These are phyloP conservation scores for Vigna mungo DNA, from an alignment of 306 rosid species.

Conservation along the genomic window DNA sequence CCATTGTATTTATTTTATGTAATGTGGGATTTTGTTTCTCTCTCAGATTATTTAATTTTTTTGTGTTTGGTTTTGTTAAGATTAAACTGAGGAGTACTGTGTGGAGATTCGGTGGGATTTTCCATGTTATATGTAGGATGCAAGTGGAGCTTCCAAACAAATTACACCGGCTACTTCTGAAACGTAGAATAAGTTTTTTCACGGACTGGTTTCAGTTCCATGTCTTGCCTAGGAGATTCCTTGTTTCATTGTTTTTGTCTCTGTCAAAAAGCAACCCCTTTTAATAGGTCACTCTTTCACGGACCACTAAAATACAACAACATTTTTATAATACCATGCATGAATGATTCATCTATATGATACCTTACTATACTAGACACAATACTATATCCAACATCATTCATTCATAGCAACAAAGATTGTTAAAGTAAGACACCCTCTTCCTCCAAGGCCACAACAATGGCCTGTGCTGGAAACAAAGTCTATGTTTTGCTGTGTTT, in stretches of 20 bases:
- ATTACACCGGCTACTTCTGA: neutral
- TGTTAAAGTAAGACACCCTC: neutral
- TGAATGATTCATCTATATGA: neutral
- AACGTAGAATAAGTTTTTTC: constrained; percentile 40
- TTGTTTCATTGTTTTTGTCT: constrained; percentile 11
- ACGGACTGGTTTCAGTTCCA: constrained; percentile 54
- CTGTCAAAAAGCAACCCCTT: constrained; percentile 33
- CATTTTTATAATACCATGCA: neutral
- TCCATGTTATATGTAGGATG: neutral
- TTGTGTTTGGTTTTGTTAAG: neutral
- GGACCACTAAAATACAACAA: constrained; percentile 54
- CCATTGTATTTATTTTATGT: too few species aligned
- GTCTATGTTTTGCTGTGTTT: constrained; percentile 57
- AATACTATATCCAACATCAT: constrained; percentile 3
- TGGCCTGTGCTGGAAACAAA: constrained; percentile 52
- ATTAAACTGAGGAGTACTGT: neutral
- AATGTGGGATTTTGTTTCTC: too few species aligned
- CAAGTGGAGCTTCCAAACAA: constrained; percentile 47
- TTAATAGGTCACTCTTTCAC: constrained; percentile 54
- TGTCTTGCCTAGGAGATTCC: constrained; percentile 45
- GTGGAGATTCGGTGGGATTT: neutral
- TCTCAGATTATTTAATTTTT: too few species aligned
- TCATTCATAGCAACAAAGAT: constrained; percentile 16
- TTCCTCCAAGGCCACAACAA: constrained; percentile 33
- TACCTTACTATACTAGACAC: neutral